These are phyloP conservation scores for Salix arbutifolia DNA, from an alignment of 345 rosid species.

Conservation along the genomic window DNA sequence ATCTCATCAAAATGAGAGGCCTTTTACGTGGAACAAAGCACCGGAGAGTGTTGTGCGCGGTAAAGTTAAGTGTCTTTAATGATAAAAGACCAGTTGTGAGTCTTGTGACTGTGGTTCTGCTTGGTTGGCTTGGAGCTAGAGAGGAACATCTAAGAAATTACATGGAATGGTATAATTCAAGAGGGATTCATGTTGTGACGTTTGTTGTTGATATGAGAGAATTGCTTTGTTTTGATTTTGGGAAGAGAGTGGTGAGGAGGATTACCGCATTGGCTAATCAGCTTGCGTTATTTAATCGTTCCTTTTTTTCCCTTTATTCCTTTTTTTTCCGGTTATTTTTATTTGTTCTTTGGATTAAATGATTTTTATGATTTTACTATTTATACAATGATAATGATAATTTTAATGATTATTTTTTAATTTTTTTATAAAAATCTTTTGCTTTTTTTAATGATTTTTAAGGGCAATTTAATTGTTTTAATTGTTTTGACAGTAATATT, in stretches of 20 bases:
- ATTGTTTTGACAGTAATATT: too few species aligned
- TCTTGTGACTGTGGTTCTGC: slow-evolving; percentile 62
- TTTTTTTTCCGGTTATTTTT: too few species aligned
- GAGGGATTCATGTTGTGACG: slow-evolving; percentile 70
- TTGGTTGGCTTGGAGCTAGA: slow-evolving; percentile 91
- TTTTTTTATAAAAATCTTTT: too few species aligned
- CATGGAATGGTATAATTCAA: slow-evolving; percentile 79
- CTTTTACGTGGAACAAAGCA: slow-evolving; percentile 46
- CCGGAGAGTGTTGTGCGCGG: slow-evolving; percentile 24
- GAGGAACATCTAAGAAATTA: slow-evolving; percentile 66
- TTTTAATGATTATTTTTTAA: too few species aligned
- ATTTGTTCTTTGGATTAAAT: too few species aligned
- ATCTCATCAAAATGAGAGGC: too few species aligned
- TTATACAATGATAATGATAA: too few species aligned
- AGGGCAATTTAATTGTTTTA: too few species aligned
- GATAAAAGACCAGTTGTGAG: slow-evolving; percentile 31
- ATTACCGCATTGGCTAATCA: slow-evolving; percentile 44
- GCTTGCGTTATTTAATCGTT: slow-evolving; percentile 20
- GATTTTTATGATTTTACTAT: too few species aligned
- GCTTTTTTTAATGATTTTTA: too few species aligned
- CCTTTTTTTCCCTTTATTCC: too few species aligned
- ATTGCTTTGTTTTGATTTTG: slow-evolving; percentile 55
- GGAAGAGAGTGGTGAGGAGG: slow-evolving; percentile 43
- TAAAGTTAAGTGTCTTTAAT: slow-evolving; percentile 9
- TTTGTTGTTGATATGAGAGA: slow-evolving; percentile 61